Percentiles rank a stretch among this genome's conserved stretches.
Conservation (phyloP, 1,139 yeast genomes). For the Suhomyces guaymorum region DNA sequence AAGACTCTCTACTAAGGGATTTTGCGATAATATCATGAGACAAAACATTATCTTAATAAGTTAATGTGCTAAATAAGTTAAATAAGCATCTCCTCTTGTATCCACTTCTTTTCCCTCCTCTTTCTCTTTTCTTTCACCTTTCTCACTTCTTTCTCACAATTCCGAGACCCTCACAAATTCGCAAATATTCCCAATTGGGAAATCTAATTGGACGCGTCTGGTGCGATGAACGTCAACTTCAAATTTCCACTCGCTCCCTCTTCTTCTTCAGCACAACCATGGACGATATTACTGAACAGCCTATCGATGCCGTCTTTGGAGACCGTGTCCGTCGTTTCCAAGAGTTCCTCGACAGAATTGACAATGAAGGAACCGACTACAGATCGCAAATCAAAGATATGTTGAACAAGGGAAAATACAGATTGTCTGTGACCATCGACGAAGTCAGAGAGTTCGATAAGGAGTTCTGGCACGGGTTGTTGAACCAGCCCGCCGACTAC, state of each 20-base stretch:
- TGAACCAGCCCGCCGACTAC: constrained; percentile 77
- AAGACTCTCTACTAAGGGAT: no score
- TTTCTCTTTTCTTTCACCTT: no score
- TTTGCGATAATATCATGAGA: no score
- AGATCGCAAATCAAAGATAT: constrained; percentile 68
- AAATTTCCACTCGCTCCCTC: constrained; percentile 2
- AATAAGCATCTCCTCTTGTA: no score
- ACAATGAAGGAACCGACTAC: constrained; percentile 57
- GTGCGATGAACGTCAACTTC: constrained; percentile 5
- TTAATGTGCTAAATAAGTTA: no score
- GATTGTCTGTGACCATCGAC: constrained; percentile 79
- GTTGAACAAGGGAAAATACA: constrained; percentile 63
- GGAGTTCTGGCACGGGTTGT: constrained; percentile 74
- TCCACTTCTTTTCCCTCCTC: no score
- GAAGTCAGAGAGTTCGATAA: constrained; percentile 84
- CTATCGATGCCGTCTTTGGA: constrained; percentile 55
- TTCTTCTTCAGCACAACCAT: constrained; percentile 12
- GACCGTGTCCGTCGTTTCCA: constrained; percentile 88
- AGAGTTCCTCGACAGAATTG: constrained; percentile 71
- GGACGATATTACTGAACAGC: constrained; percentile 33
- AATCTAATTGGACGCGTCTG: constrained; percentile 36
- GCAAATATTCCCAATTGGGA: constrained; percentile 27
- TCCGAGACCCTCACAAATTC: no score
- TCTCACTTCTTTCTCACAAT: no score
- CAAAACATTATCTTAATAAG: no score